A percentile compares a stretch with the other conserved stretches of the same genome.
Evolutionary conservation across 768 basidiomycete species (phyloP).

Genomic region (Kwoniella sp.): DNA sequence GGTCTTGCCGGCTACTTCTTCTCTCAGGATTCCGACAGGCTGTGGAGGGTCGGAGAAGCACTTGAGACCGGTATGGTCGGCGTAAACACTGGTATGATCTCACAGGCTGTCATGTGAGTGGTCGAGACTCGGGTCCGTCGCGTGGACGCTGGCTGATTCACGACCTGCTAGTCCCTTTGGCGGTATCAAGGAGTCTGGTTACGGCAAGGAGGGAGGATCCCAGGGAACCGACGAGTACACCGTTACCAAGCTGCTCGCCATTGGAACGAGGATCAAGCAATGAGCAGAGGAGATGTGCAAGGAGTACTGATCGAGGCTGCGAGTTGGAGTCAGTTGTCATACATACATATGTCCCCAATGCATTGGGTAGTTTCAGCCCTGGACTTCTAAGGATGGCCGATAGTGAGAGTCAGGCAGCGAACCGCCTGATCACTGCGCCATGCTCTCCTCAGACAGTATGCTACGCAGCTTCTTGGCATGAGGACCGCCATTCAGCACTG

Average conservation of each 20-base stretch:
- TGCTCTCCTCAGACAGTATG: too few relatives aligned
- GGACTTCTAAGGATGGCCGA: too few relatives aligned
- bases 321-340: too few relatives aligned
- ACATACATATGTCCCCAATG: too few relatives aligned
- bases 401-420: too few relatives aligned
- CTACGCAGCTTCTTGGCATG: too few relatives aligned
- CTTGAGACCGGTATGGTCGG: constrained; percentile 84
- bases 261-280: constrained; percentile 23
- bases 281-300: too few relatives aligned
- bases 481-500: too few relatives aligned
- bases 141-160: constrained; percentile 2
- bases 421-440: too few relatives aligned
- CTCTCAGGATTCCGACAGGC: constrained; percentile 74
- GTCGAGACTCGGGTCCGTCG: neutral
- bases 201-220: constrained; percentile 74
- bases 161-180: constrained; percentile 24
- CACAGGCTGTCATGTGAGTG: constrained; percentile 43
- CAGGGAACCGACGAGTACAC: constrained; percentile 80
- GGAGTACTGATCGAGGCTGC: too few relatives aligned
- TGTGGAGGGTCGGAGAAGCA: constrained; percentile 90
- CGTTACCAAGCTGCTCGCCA: constrained; percentile 31
- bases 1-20: constrained; percentile 96
- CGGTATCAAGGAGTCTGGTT: constrained; percentile 64
- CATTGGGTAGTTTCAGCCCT: too few relatives aligned
- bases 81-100: constrained; percentile 46